These are phyloP conservation scores for Dioscorea cayenensis DNA, from an alignment of 116 monocot species.

Conservation along the genomic window DNA sequence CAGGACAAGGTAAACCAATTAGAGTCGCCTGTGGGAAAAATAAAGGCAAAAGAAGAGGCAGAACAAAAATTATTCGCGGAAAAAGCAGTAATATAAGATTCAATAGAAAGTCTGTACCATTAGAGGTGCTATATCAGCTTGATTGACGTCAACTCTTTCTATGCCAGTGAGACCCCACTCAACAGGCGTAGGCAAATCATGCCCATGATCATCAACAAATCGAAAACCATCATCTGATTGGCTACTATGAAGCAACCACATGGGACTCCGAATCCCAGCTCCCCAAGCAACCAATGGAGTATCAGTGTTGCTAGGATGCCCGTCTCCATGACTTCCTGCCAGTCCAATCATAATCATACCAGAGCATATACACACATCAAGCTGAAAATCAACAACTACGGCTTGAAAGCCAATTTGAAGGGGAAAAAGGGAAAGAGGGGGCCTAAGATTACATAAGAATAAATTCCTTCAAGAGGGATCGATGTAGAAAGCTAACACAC, in stretches of 20 bases:
- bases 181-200: conserved; percentile 61
- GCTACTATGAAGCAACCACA: conserved; percentile 18
- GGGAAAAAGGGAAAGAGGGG: background rate
- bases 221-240: conserved; percentile 48
- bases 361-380: background rate
- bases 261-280: conserved; percentile 69
- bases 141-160: conserved; percentile 87
- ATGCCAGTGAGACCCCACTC: conserved; percentile 58
- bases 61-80: conserved; percentile 36
- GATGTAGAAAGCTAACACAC: background rate
- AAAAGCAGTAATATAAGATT: conserved; percentile 79
- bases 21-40: conserved; percentile 63
- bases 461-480: background rate
- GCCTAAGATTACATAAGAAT: background rate
- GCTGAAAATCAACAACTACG: background rate
- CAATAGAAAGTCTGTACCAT: conserved; percentile 45
- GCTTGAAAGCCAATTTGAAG: background rate
- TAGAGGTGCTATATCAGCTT: conserved; percentile 89
- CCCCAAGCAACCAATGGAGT: conserved; percentile 95
- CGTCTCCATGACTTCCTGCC: conserved; percentile 95
- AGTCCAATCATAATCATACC: conserved; percentile 12
- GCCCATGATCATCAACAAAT: conserved; percentile 80
- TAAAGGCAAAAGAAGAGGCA: conserved; percentile 1
- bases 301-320: conserved; percentile 84
- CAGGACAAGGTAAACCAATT: conserved; percentile 82